Conservation (phyloP, 1,284 basidiomycete species). For the Mycena citricolor region DNA sequence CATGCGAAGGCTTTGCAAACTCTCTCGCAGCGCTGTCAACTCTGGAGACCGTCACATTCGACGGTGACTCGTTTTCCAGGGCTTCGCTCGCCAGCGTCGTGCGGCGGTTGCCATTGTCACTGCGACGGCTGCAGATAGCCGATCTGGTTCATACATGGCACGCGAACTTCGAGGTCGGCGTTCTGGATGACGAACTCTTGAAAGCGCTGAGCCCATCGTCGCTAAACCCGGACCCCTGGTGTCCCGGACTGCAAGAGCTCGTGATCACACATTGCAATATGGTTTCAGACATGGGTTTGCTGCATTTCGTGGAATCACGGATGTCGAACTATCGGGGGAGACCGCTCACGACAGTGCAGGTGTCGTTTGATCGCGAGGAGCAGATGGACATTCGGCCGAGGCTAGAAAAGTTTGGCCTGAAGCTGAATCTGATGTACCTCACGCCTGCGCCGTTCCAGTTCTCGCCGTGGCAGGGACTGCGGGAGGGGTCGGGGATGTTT, state of each 20-base stretch:
- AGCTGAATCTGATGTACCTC: not conserved
- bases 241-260: slow-evolving; percentile 2
- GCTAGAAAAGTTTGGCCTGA: not conserved
- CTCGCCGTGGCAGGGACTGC: slow-evolving; percentile 11
- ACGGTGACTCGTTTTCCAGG: not conserved
- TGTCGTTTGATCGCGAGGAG: not conserved
- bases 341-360: slow-evolving; percentile 1
- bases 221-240: not conserved
- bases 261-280: not conserved
- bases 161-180: not conserved
- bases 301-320: slow-evolving; percentile 2
- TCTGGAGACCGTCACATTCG: slow-evolving; percentile 4
- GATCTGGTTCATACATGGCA: not conserved
- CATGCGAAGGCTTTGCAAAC: not conserved
- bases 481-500: slow-evolving; percentile 8
- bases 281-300: slow-evolving; percentile 3
- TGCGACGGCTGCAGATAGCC: not conserved
- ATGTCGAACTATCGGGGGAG: not conserved
- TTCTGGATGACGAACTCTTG: not conserved
- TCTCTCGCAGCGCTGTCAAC: not conserved
- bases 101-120: not conserved
- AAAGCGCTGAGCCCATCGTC: not conserved
- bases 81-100: not conserved
- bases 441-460: not conserved
- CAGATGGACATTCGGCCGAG: slow-evolving; percentile 1